Evolutionary conservation across 2,329 filamentous ascomycete genomes (phyloP).

Genomic region (Dissoconium aciculare): DNA sequence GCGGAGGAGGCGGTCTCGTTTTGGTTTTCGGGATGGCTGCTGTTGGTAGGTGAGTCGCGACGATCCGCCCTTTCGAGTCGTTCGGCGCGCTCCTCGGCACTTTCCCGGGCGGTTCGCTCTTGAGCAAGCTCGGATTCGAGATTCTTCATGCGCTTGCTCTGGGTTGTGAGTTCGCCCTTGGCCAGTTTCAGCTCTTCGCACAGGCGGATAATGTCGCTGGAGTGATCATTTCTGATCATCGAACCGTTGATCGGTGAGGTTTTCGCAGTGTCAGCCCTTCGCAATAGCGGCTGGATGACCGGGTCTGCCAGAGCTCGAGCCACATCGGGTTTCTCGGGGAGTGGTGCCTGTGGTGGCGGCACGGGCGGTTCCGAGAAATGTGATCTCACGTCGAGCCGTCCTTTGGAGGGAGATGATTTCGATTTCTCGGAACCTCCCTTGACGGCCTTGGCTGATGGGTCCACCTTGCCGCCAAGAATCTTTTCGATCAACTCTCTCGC

Average conservation of each 20-base stretch:
- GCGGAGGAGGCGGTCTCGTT: conserved; percentile 7
- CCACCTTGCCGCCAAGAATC: conserved; percentile 56
- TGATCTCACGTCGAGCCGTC: conserved; percentile 60
- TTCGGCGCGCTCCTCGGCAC: conserved; percentile 68
- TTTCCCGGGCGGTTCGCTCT: conserved; percentile 67
- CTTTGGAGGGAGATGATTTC: conserved; percentile 37
- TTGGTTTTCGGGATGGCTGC: conserved; percentile 8
- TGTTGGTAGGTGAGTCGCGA: conserved; percentile 20
- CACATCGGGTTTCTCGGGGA: conserved; percentile 82
- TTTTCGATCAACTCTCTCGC: conserved; percentile 69
- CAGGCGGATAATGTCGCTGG: conserved; percentile 65
- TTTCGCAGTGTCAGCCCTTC: conserved; percentile 54
- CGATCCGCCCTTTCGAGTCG: conserved; percentile 48
- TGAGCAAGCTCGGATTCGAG: conserved; percentile 63
- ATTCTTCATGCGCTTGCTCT: conserved; percentile 63
- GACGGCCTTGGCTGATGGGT: conserved; percentile 27
- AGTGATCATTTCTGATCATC: conserved; percentile 43
- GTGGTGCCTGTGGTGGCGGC: conserved; percentile 78
- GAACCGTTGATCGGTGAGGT: conserved; percentile 37
- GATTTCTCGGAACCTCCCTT: conserved; percentile 34
- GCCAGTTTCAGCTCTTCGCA: conserved; percentile 72
- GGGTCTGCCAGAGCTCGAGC: conserved; percentile 33
- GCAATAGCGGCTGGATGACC: conserved; percentile 46
- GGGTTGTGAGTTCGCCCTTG: conserved; percentile 75
- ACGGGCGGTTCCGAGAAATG: conserved; percentile 88